Percentiles rank a stretch among this genome's conserved stretches.
Conservation (phyloP, 495 filamentous ascomycete genomes). For the Penicillium desertorum region DNA sequence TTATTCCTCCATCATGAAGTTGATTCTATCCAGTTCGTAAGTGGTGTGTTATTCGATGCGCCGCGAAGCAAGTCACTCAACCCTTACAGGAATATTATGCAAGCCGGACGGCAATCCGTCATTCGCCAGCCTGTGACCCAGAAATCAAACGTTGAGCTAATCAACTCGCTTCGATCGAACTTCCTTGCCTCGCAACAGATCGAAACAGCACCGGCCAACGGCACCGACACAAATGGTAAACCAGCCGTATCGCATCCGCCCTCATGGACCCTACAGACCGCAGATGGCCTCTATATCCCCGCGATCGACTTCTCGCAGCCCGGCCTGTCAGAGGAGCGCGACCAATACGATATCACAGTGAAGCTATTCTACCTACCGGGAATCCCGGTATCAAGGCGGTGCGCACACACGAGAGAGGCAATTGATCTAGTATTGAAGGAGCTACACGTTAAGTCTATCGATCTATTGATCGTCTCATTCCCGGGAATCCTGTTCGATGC, state of each 20-base stretch:
- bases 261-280: conserved; percentile 64
- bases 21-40: conserved; percentile 88
- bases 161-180: conserved; percentile 78
- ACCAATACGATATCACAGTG: conserved; percentile 87
- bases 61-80: conserved; percentile 11
- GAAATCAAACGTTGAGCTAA: conserved; percentile 85
- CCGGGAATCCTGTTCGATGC: conserved; percentile 92
- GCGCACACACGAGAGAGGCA: conserved; percentile 69
- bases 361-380: conserved; percentile 89
- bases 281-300: conserved; percentile 69
- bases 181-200: conserved; percentile 70
- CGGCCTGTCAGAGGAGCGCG: conserved; percentile 71
- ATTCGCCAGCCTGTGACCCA: conserved; percentile 70
- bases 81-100: conserved; percentile 73
- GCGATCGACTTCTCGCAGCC: conserved; percentile 68
- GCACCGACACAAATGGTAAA: conserved; percentile 6
- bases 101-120: conserved; percentile 69
- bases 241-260: conserved; percentile 17
- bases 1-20: conserved; percentile 56
- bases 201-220: conserved; percentile 31
- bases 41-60: conserved; percentile 22
- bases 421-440: conserved; percentile 76
- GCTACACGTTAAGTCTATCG: conserved; percentile 69
- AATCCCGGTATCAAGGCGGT: conserved; percentile 58
- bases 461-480: conserved; percentile 90